Conservation (phyloP, 495 filamentous ascomycete species). For the Xylaria curta region DNA sequence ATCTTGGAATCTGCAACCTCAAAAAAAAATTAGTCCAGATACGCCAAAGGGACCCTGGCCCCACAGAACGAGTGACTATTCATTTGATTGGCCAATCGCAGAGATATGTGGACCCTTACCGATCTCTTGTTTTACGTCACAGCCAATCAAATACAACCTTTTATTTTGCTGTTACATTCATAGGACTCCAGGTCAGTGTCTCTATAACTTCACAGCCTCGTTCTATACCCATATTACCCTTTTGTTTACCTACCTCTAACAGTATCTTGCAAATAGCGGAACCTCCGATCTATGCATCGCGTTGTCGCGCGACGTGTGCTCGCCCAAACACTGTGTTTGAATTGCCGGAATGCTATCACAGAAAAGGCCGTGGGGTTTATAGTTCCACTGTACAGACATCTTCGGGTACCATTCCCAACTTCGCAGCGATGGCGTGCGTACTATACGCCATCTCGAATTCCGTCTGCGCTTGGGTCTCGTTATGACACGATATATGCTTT, state of each 20-base stretch:
- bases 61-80: neutral
- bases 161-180: slow-evolving; percentile 3
- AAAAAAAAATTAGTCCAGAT: slow-evolving; percentile 27
- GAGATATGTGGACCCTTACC: neutral
- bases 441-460: slow-evolving; percentile 3
- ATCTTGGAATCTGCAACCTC: slow-evolving; percentile 1
- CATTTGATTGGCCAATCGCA: slow-evolving; percentile 12
- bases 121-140: neutral
- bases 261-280: neutral
- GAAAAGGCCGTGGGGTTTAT: slow-evolving; percentile 16
- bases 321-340: slow-evolving; percentile 25
- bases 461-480: neutral
- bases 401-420: neutral
- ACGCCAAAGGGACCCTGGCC: neutral
- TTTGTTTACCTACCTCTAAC: neutral
- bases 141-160: slow-evolving; percentile 23
- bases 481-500: slow-evolving; percentile 87
- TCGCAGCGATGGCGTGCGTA: slow-evolving; percentile 2
- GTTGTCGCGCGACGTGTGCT: slow-evolving; percentile 31
- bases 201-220: neutral
- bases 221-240: neutral
- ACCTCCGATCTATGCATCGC: slow-evolving; percentile 34
- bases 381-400: neutral
- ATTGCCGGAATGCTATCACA: slow-evolving; percentile 3
- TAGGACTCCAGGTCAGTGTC: neutral